Evolutionary conservation across 139 green algal species (phyloP).

Genomic region (Monoraphidium neglectum): DNA sequence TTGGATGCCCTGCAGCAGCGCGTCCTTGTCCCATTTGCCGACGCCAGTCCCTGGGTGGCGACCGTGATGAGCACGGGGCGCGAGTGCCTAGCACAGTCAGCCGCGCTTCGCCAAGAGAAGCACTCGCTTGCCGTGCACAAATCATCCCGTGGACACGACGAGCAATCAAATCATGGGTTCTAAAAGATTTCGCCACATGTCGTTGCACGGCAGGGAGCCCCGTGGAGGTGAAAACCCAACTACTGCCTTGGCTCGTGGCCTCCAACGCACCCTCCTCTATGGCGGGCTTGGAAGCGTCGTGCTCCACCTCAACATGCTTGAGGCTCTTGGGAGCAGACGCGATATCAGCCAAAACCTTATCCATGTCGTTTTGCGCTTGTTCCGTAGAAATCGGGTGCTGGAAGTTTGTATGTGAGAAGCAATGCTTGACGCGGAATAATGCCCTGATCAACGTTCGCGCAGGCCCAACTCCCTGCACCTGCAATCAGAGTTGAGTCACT

Average conservation of each 20-base stretch:
- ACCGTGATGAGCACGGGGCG: too few species aligned
- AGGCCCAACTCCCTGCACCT: too few species aligned
- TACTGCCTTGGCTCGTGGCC: not conserved
- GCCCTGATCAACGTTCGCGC: too few species aligned
- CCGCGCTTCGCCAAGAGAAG: not conserved
- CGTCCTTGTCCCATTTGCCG: constrained; percentile 29
- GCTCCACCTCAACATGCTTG: constrained; percentile 7
- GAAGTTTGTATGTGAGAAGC: too few species aligned
- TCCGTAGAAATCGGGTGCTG: too few species aligned
- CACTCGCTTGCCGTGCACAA: not conserved
- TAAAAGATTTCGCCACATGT: not conserved
- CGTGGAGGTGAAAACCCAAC: not conserved
- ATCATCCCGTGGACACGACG: too few species aligned
- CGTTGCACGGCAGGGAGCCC: not conserved
- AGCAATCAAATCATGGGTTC: not conserved
- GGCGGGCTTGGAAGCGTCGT: constrained; percentile 11
- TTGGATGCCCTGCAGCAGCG: constrained; percentile 18
- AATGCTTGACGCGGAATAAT: too few species aligned
- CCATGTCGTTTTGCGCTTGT: too few species aligned
- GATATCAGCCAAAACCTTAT: too few species aligned
- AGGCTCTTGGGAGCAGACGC: too few species aligned
- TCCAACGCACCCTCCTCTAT: constrained; percentile 16
- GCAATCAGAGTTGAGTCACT: too few species aligned
- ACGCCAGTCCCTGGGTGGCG: constrained; percentile 4
- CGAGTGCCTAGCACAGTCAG: too few species aligned